phyloP scores from a whole-genome alignment of 1,284 basidiomycete species.

The Athelia psychrophila region DNA sequence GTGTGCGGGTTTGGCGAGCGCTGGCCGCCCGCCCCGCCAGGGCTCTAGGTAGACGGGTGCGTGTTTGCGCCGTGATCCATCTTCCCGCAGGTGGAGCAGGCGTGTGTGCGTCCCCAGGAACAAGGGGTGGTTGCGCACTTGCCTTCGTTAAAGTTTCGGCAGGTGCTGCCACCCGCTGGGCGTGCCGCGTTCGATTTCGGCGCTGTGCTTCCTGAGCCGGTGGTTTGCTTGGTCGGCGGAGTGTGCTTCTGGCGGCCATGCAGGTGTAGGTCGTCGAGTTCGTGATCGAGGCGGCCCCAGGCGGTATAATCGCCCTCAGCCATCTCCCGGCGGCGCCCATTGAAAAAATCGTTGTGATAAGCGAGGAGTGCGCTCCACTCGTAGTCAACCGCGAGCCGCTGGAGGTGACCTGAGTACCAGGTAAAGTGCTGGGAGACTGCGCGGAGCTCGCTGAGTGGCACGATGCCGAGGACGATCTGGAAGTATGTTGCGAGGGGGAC shows the following conservation, averaged over 20 bases:
- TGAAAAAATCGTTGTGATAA: constrained; percentile 8
- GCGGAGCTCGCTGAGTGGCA: no score
- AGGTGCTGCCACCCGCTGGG: no score
- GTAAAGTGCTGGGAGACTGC: no score
- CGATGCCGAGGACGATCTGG: not conserved
- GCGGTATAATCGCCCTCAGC: constrained; percentile 2
- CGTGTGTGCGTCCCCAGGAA: no score
- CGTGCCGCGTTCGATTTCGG: not conserved
- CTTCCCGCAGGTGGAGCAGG: no score
- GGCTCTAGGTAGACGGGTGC: no score
- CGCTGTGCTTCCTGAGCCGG: not conserved
- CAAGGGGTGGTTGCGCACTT: no score
- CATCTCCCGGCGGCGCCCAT: constrained; percentile 8
- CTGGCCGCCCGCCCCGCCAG: no score
- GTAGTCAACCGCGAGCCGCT: not conserved
- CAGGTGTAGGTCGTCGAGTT: not conserved
- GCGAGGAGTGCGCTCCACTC: constrained; percentile 3
- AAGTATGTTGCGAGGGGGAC: not conserved
- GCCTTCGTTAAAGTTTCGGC: no score
- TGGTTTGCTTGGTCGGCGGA: not conserved
- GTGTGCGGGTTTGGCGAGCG: no score
- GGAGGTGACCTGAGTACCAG: no score
- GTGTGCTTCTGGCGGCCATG: not conserved
- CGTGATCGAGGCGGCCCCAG: constrained; percentile 3
- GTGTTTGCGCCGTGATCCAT: no score